A percentile compares a stretch with the other conserved stretches of the same genome.
phyloP scores from a whole-genome alignment of 2,329 filamentous ascomycete genomes.

The Cercospora zeina region DNA sequence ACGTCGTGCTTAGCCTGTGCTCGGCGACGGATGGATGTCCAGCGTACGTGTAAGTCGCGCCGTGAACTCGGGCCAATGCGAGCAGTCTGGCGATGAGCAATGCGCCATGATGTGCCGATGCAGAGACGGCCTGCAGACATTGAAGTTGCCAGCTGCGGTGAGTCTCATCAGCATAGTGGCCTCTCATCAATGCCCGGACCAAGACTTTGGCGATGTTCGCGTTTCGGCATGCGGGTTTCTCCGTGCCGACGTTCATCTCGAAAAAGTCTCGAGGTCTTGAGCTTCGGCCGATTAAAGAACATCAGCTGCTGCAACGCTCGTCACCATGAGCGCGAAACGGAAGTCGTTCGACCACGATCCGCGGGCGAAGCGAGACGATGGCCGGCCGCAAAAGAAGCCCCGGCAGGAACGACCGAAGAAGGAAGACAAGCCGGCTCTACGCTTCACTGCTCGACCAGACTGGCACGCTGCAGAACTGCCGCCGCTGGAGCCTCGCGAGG shows the following conservation, averaged over 20 bases:
- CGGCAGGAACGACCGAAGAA: constrained; percentile 29
- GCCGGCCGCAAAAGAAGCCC: constrained; percentile 36
- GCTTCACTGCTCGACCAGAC: constrained; percentile 63
- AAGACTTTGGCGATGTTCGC: neutral
- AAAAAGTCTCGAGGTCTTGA: constrained; percentile 16
- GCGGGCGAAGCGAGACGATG: constrained; percentile 12
- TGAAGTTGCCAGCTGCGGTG: neutral
- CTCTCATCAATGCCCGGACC: no score
- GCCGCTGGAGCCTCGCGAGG: constrained; percentile 49
- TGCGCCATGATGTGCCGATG: constrained; percentile 11
- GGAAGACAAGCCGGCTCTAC: constrained; percentile 24
- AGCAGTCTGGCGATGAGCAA: neutral
- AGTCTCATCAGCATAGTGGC: neutral
- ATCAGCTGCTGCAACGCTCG: neutral
- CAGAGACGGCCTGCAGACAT: neutral
- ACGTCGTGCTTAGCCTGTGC: constrained; percentile 17
- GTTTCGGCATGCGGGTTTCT: neutral
- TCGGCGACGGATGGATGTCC: constrained; percentile 1
- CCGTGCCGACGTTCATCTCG: constrained; percentile 7
- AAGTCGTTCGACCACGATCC: constrained; percentile 36
- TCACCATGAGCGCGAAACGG: constrained; percentile 42
- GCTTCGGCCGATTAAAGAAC: neutral
- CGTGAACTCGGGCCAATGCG: neutral
- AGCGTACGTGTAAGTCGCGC: constrained; percentile 24
- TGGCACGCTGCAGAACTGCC: constrained; percentile 65